A percentile compares a stretch with the other conserved stretches of the same genome.
phyloP scores from a whole-genome alignment of 1,284 basidiomycete species.

The Moniliophthora roreri region DNA sequence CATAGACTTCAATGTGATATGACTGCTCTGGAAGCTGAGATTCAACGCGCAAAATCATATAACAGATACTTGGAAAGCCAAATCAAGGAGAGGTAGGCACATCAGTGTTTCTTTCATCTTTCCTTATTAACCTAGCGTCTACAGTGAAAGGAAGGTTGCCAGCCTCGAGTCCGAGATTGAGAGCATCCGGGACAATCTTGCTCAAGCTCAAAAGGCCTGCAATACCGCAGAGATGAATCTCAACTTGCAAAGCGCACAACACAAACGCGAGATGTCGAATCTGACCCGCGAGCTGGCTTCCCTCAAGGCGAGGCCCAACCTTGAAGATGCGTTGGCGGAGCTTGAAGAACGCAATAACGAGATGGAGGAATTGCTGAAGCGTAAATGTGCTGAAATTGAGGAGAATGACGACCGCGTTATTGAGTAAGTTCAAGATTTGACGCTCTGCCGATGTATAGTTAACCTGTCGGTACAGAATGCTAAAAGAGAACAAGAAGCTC shows the following conservation, averaged over 20 bases:
- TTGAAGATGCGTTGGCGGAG: constrained; percentile 54
- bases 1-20: constrained; percentile 48
- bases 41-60: constrained; percentile 59
- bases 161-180: constrained; percentile 49
- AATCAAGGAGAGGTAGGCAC: constrained; percentile 52
- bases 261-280: constrained; percentile 58
- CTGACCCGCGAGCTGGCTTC: constrained; percentile 55
- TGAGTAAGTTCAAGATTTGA: constrained; percentile 51
- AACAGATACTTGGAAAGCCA: constrained; percentile 62
- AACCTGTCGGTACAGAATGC: constrained; percentile 42
- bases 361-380: constrained; percentile 67
- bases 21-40: constrained; percentile 60
- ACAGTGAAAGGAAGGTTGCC: constrained; percentile 47
- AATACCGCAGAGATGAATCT: constrained; percentile 66
- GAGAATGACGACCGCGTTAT: constrained; percentile 78
- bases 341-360: constrained; percentile 68
- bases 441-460: constrained; percentile 8
- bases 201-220: constrained; percentile 53
- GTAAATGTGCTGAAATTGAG: constrained; percentile 76
- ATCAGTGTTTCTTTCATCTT: background rate
- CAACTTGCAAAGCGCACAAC: constrained; percentile 58
- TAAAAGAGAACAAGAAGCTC: constrained; percentile 79
- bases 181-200: constrained; percentile 40
- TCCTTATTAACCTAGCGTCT: constrained; percentile 11
- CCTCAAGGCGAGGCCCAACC: constrained; percentile 51